These are phyloP conservation scores for Penicillium ucsense DNA, from an alignment of 495 filamentous ascomycete genomes.

Conservation along the genomic window DNA sequence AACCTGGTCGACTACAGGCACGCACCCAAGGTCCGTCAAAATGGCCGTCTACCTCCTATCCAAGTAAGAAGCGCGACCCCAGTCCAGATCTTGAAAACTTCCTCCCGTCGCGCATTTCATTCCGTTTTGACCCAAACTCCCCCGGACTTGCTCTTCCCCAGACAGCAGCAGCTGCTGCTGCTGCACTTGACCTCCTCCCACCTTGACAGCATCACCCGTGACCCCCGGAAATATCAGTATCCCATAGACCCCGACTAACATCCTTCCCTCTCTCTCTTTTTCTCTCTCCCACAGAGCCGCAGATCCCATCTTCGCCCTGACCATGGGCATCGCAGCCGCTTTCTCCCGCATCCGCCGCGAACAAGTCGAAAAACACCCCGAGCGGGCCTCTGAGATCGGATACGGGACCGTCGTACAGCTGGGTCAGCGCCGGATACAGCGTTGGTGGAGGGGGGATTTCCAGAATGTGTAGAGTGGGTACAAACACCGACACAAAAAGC, in stretches of 20 bases:
- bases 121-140: not conserved
- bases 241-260: not conserved
- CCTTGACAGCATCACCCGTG: not conserved
- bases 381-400: slow-evolving; percentile 23
- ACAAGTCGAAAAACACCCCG: slow-evolving; percentile 50
- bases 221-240: not conserved
- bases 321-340: slow-evolving; percentile 61
- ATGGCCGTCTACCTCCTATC: slow-evolving; percentile 36
- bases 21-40: not conserved
- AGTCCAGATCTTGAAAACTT: not conserved
- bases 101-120: not conserved
- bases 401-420: slow-evolving; percentile 19
- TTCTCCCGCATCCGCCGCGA: slow-evolving; percentile 62
- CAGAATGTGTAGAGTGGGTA: slow-evolving; percentile 15
- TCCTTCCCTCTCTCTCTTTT: not conserved
- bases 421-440: slow-evolving; percentile 25
- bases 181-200: not conserved
- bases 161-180: not conserved
- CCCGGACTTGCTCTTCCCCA: not conserved
- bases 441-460: slow-evolving; percentile 40
- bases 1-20: too few relatives aligned
- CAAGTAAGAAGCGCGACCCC: slow-evolving; percentile 18
- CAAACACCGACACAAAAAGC: too few relatives aligned
- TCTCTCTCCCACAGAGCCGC: slow-evolving; percentile 39
- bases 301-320: slow-evolving; percentile 80